Conservation (phyloP, 2,329 filamentous ascomycete species). For the Fusarium sp. region DNA sequence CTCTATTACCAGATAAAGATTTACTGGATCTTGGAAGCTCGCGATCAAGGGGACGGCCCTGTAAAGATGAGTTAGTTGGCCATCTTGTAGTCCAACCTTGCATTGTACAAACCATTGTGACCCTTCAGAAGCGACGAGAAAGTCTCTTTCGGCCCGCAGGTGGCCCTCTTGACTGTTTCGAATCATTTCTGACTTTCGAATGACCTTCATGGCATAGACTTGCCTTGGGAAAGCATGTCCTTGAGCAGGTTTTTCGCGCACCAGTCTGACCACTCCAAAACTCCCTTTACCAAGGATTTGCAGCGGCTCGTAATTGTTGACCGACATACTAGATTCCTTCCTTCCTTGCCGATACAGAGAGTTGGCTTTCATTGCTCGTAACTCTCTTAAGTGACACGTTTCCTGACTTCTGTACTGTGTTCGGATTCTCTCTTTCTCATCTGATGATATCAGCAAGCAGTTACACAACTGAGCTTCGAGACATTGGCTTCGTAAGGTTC, state of each 20-base stretch:
- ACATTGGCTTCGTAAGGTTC: constrained; percentile 51
- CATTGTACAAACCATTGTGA: constrained; percentile 74
- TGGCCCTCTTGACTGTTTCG: constrained; percentile 93
- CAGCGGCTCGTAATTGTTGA: constrained; percentile 76
- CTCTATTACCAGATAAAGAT: constrained; percentile 95
- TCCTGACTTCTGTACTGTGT: constrained; percentile 75
- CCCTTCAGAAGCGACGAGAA: constrained; percentile 88
- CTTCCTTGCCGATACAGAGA: constrained; percentile 52
- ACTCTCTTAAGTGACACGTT: constrained; percentile 79
- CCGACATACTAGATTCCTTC: constrained; percentile 25
- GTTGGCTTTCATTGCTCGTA: constrained; percentile 75
- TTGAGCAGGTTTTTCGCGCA: constrained; percentile 71
- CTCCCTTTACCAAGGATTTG: constrained; percentile 92
- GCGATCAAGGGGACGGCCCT: constrained; percentile 89
- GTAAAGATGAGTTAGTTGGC: background rate
- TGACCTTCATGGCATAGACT: constrained; percentile 97
- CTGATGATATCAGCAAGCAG: constrained; percentile 63
- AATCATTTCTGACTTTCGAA: constrained; percentile 93
- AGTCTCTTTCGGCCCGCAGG: constrained; percentile 89
- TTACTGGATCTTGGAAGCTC: constrained; percentile 87
- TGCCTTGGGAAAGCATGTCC: constrained; percentile 56
- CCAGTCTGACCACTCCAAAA: constrained; percentile 91
- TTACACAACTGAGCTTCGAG: constrained; percentile 67
- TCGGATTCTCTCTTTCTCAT: constrained; percentile 67
- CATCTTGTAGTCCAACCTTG: background rate